These are phyloP conservation scores for Tuber brumale DNA, from an alignment of 495 filamentous ascomycete genomes.

Conservation along the genomic window DNA sequence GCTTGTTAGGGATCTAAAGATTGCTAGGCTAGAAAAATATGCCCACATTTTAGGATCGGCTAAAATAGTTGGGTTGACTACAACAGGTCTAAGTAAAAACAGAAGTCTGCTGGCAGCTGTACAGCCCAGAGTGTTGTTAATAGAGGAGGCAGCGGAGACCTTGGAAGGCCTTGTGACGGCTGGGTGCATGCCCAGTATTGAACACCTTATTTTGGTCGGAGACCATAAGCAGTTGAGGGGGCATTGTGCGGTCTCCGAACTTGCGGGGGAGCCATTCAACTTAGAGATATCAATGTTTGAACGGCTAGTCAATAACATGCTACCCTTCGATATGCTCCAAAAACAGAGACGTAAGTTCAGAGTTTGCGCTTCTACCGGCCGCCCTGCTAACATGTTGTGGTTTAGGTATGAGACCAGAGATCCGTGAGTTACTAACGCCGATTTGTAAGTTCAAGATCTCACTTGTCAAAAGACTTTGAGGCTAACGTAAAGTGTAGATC, in stretches of 20 bases:
- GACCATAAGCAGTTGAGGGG: constrained; percentile 70
- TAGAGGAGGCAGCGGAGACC: constrained; percentile 72
- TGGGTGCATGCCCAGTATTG: constrained; percentile 59
- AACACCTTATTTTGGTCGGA: constrained; percentile 70
- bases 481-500: constrained; percentile 41
- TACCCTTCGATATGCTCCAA: constrained; percentile 57
- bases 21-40: constrained; percentile 54
- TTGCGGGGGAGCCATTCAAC: constrained; percentile 54
- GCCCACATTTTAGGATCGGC: constrained; percentile 50
- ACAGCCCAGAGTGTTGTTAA: constrained; percentile 58
- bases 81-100: constrained; percentile 84
- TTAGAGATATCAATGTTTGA: constrained; percentile 70
- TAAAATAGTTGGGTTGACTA: constrained; percentile 67
- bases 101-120: constrained; percentile 64
- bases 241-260: constrained; percentile 51
- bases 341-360: constrained; percentile 52
- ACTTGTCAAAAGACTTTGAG: neutral
- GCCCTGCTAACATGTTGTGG: constrained; percentile 11
- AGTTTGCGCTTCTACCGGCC: neutral
- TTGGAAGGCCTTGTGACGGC: constrained; percentile 60
- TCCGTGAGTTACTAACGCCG: constrained; percentile 55
- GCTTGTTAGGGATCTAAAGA: constrained; percentile 44
- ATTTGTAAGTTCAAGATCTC: constrained; percentile 39
- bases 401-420: constrained; percentile 60
- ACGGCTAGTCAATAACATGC: constrained; percentile 61